Base-by-base conservation (phyloP, 73 alveolate species). In the Paramecium pentaurelia region DNA sequence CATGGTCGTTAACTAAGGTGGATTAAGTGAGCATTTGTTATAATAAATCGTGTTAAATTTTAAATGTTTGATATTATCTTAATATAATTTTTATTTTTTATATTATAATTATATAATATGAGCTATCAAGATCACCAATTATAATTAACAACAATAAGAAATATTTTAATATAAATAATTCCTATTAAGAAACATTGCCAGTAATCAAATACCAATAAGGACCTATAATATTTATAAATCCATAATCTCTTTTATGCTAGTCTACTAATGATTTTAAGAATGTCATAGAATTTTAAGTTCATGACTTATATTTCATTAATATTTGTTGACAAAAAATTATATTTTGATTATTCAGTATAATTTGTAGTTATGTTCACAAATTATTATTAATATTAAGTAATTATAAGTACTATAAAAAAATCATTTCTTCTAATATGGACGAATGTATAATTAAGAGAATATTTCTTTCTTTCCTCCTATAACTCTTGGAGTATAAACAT, bases 1-100 rank as follows among this genome's bases (percentile, higher is more conserved):
- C 91, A 22, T 93, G 96, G 96, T 93, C 95, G n/a, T 51, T 89
- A 22, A 58, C 20, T 16, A 47, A 89, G 32, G 12, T 34, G 58
- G 94, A 89, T 11, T 89, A 60, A 80, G 40, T 88, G 44, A 80
- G 90, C 54, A 71, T 89, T 45, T 71, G 94, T 64, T 89, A 60
- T 64, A 22, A 68, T 47, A 89, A 89, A 18, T 60, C 75, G 32
- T 89, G 86, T 47, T 32, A 89, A 89, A 71, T 89, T 8, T 44
- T 89, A 45, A 89, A 73, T 58, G 94, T 89, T 45, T 89, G 91
- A 89, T 25, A 22, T 54, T 54, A 54, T 0, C 32, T n/a, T 54
- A 18, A 16, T 54, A 54, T 58, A 22, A 44, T 20, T 34, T 45
- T 58, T 60, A 73, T 20, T 6, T 9, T 14, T 36, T 22, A 22